Base-by-base conservation (phyloP, 2,329 filamentous ascomycete genomes). In the Aspergillus quadrilineatus region DNA sequence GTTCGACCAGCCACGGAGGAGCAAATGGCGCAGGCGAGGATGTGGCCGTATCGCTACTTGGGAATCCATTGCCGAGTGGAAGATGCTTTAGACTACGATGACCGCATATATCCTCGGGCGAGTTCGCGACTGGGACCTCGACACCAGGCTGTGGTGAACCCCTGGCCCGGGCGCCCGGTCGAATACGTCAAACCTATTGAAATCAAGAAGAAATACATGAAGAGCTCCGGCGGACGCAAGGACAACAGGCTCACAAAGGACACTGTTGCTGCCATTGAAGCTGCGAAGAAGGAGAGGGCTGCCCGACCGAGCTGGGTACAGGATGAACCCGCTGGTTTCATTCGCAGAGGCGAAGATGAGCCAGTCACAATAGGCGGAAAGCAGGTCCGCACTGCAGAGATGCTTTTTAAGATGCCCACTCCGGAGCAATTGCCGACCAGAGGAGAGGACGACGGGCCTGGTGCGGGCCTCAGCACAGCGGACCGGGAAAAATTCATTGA, bases 41-140 rank as follows among this genome's bases (percentile, higher is more conserved):
- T 97, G 68, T 99, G 94, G 94, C 92, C 92, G 2, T 97, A 94
- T 78, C 86, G 94, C 59, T 99, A 99, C 73, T 79, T 99, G 6
- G 94, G 94, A 37, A 92, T 96, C 64, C 94, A 99, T 75, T 97
- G 92, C 75, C 89, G 92, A 63, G 89, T 94, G 1, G 92, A 97
- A 73, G 94, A 99, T 76, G 94, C 91, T 0, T 80, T 99, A 30
- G 94, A 99, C 72, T 96, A 96, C 70, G 94, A 99, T 68, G 94
- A 99, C 73, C 88, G 94, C 62, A 97, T 99, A 63, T 97, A 97
- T 69, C 94, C 94, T 7, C 88, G 94, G 63, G 93, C 94, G 14
- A 95, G 92, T 70, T 97, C 94, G 54, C 88, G 94, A 37, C 80
- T 97, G 37, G 94, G 94, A 6, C 90, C 92, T 8, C 86, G 92